phyloP scores from a whole-genome alignment of 1,139 yeast species.

The Protomyces arabidopsidicola region DNA sequence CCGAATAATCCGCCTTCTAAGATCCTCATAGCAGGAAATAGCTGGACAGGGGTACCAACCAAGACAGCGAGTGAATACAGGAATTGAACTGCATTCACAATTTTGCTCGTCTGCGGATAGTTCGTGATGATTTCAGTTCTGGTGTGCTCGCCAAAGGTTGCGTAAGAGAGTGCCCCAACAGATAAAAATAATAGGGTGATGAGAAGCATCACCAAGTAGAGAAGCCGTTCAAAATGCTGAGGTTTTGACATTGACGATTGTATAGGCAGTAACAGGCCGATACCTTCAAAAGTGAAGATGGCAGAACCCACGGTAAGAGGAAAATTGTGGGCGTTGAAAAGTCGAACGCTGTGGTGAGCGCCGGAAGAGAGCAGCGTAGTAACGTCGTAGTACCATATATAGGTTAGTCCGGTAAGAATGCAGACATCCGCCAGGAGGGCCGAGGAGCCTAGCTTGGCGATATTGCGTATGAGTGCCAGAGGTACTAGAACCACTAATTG shows the following conservation, averaged over 20 bases:
- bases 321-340: conserved; percentile 58
- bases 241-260: conserved; percentile 92
- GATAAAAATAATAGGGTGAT: conserved; percentile 73
- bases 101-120: conserved; percentile 65
- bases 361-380: conserved; percentile 53
- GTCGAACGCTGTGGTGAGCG: conserved; percentile 49
- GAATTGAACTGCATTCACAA: conserved; percentile 66
- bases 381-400: conserved; percentile 68
- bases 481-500: conserved; percentile 75
- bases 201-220: conserved; percentile 66
- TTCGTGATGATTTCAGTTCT: conserved; percentile 83
- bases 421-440: conserved; percentile 85
- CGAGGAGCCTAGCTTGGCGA: conserved; percentile 81
- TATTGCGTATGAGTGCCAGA: conserved; percentile 76
- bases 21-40: conserved; percentile 82
- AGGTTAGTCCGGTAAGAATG: conserved; percentile 75
- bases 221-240: conserved; percentile 60
- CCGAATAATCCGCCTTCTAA: conserved; percentile 45
- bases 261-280: conserved; percentile 87
- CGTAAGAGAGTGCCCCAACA: conserved; percentile 73
- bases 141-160: conserved; percentile 76
- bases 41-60: conserved; percentile 83
- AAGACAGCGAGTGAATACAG: conserved; percentile 82
- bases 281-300: conserved; percentile 93
- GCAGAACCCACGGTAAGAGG: conserved; percentile 52